Base-by-base conservation (phyloP, 1,284 basidiomycete species). In the Trametes sp. region DNA sequence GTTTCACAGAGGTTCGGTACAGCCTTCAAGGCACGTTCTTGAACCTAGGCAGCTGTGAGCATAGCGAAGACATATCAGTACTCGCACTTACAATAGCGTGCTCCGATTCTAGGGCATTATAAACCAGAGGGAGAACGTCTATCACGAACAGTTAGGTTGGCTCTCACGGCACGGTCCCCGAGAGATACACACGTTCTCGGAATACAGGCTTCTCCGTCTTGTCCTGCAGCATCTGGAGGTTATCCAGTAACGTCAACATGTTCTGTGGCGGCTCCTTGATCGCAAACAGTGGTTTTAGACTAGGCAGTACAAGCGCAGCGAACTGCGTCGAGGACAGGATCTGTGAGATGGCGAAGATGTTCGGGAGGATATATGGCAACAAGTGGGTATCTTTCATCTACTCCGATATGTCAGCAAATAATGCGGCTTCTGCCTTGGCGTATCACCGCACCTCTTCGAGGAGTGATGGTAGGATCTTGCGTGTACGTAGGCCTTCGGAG, bases 191-290 rank as follows among this genome's bases (percentile, higher is more conserved):
- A 96, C 95, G 91, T 77, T 96, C 94, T 67, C 94, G 84, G 75
- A 99, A 99, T 4, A 92, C 85, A 5, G 80, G 78, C 51, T 96
- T 95, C 55, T 93, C 89, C 0, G 95, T 96, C 79, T 99, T 99
- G 62, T 84, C 86, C 71, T 97, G 94, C 48, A 99, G 84, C 76
- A 98, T 85, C 24, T 86, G 80, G 16, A 98, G 83, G 73, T 98
- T 96, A 66, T 98, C 96, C 42, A 99, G 77, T 26, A 98, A 78
- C 0, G 94, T 96, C 57, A 97, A 77, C 92, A 98, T 96, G 70
- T 96, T 98, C 76, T 98, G 96, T 0, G 97, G 96, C 24, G 98
- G 97, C 72, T 99, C 98, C 76, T 94, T 96, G 70, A 98, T 81
- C 0, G 81, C 82, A 70, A 99, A 99, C 14, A 99, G 77, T 0